Evolutionary conservation across 73 alveolate genomes (phyloP).

Genomic region (Paramecium tetraurelia): DNA sequence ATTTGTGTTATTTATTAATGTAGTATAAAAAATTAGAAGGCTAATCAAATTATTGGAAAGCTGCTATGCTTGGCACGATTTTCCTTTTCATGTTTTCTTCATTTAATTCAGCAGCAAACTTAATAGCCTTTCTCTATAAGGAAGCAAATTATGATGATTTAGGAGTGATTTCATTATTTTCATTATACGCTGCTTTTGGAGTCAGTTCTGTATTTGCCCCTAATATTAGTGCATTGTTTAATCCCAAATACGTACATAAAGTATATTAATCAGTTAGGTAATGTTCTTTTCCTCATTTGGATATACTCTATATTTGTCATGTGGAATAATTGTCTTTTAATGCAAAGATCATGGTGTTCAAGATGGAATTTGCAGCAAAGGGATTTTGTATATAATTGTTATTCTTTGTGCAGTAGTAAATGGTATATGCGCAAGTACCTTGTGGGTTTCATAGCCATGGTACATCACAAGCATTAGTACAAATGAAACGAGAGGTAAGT

Average conservation of each 20-base stretch:
- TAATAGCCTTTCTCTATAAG: slow-evolving; percentile 20
- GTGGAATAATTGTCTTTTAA: slow-evolving; percentile 49
- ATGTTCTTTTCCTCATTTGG: background rate
- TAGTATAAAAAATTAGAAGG: background rate
- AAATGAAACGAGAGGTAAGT: slow-evolving; percentile 46
- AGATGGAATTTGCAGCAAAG: slow-evolving; percentile 36
- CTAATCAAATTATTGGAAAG: slow-evolving; percentile 3
- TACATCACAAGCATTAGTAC: slow-evolving; percentile 43
- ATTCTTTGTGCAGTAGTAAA: slow-evolving; percentile 13
- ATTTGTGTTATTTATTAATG: background rate
- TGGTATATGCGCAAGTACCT: slow-evolving; percentile 53
- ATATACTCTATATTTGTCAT: background rate
- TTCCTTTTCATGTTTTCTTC: slow-evolving; percentile 58
- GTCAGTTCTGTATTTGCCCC: slow-evolving; percentile 27
- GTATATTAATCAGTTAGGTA: background rate
- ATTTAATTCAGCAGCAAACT: slow-evolving; percentile 55
- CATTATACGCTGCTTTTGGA: slow-evolving; percentile 39
- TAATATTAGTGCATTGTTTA: background rate
- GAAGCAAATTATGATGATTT: background rate
- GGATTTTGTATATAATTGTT: slow-evolving; percentile 14
- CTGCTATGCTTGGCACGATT: background rate
- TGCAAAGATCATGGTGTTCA: slow-evolving; percentile 4
- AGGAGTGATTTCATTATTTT: slow-evolving; percentile 49
- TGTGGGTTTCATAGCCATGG: slow-evolving; percentile 59
- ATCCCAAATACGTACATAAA: slow-evolving; percentile 18